These are phyloP conservation scores for Saccharomyces pastorianus DNA, from an alignment of 1,139 yeast species.

Conservation along the genomic window DNA sequence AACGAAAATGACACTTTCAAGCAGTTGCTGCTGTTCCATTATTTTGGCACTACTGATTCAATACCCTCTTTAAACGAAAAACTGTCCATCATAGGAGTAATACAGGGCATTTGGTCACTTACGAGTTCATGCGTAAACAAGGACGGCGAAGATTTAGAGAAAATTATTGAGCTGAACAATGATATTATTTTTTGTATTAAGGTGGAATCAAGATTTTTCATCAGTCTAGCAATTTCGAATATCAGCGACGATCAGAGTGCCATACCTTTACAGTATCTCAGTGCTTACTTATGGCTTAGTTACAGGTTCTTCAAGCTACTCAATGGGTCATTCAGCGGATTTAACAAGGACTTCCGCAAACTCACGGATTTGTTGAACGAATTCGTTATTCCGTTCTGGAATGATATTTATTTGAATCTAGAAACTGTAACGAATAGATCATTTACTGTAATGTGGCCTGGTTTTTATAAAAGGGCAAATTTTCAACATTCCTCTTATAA, in stretches of 20 bases:
- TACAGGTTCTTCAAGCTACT: constrained; percentile 24
- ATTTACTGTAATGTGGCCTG: constrained; percentile 18
- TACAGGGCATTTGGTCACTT: constrained; percentile 34
- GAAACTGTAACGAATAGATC: constrained; percentile 19
- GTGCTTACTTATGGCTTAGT: constrained; percentile 22
- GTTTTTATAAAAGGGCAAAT: constrained; percentile 21
- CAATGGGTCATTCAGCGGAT: constrained; percentile 17
- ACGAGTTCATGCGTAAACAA: constrained; percentile 16
- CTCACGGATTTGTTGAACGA: constrained; percentile 27
- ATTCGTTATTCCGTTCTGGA: constrained; percentile 27
- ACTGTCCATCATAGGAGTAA: constrained; percentile 32
- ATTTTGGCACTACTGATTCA: constrained; percentile 14
- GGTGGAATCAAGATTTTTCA: constrained; percentile 24
- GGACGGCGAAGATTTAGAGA: constrained; percentile 5
- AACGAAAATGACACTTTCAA: constrained; percentile 21
- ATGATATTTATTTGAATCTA: constrained; percentile 23
- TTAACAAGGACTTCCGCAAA: constrained; percentile 8
- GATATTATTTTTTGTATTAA: constrained; percentile 19
- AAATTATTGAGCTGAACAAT: constrained; percentile 27
- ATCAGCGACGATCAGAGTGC: constrained; percentile 1
- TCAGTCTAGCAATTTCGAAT: constrained; percentile 13
- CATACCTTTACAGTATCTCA: constrained; percentile 18
- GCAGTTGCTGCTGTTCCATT: constrained; percentile 25
- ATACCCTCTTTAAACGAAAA: constrained; percentile 26
- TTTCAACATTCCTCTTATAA: constrained; percentile 5